Evolutionary conservation across 805 yeast species (phyloP).

Genomic region (Spathaspora girioi): DNA sequence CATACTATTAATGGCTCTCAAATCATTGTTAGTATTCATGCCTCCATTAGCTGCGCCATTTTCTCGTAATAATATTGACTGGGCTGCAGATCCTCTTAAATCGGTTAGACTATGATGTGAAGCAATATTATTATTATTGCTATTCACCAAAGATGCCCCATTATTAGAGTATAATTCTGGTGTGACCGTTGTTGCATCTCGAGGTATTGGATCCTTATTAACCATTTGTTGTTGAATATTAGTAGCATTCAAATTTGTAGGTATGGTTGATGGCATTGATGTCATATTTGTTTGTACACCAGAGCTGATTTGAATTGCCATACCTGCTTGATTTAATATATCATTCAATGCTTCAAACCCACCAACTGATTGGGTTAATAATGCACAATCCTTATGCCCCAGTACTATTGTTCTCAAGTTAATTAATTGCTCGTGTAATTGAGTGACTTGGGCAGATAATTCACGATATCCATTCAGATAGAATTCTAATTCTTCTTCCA

Average conservation of each 20-base stretch:
- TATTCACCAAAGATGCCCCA: background rate
- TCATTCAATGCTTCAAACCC: constrained; percentile 43
- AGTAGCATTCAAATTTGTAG: constrained; percentile 30
- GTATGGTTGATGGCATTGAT: constrained; percentile 37
- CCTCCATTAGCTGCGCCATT: background rate
- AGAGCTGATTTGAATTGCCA: constrained; percentile 23
- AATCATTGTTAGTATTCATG: constrained; percentile 1
- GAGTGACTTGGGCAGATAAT: constrained; percentile 54
- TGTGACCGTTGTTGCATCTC: constrained; percentile 2
- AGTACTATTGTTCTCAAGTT: constrained; percentile 44
- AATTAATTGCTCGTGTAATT: constrained; percentile 55
- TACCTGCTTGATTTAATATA: constrained; percentile 34
- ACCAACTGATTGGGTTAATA: constrained; percentile 41
- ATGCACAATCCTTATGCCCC: constrained; percentile 49
- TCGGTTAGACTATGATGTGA: constrained; percentile 24
- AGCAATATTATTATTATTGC: constrained; percentile 7
- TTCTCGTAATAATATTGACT: background rate
- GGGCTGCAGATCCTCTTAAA: constrained; percentile 16
- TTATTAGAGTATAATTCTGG: constrained; percentile 7
- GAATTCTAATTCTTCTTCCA: constrained; percentile 74
- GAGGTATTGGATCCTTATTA: constrained; percentile 1
- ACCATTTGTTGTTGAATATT: background rate
- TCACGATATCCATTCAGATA: constrained; percentile 69
- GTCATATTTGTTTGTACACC: constrained; percentile 18
- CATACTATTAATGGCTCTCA: constrained; percentile 8